Evolutionary conservation across 441 rosid species (phyloP), one percentile per base, ranked within the genome.

Genomic region (Populus trichocarpa): DNA sequence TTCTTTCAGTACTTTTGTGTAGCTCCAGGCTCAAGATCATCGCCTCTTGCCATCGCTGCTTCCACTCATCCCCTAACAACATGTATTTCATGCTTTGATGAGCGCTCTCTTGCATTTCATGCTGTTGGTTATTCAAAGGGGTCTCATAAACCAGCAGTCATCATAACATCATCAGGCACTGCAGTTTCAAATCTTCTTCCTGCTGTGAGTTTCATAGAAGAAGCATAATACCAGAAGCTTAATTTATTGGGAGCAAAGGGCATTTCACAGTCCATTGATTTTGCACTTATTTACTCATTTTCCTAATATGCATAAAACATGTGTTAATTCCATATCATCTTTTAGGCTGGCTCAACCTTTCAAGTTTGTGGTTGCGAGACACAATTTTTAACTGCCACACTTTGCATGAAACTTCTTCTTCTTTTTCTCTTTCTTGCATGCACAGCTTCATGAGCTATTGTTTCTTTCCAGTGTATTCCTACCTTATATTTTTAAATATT

Each of bases 141-240:
- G 70, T 88, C 97, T 82, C 87, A 81, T 33, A 90, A 84, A 83
- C 97, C 97, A 4, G 98, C 99, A 10, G 94, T 92, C 63, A 82
- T 96, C 77, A 90, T 96, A 86, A 94, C 98, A 67, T 87, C 99
- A 59, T 96, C 99, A 70, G 99, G 99, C 84, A 96, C 99, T 71
- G 99, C 99, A 63, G 97, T 94, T 76, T 96, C 99, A 78, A 96
- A 96, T 87, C 99, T 96, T 87, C 87, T 91, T 84, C 99, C 99
- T 71, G 98, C 99, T 85, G 99, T 96, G 79, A 96, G 99, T 86
- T 81, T 73, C 69, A 74, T 33, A 10, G 63, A 65, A 77, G 74
- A 36, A 81, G 20, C 74, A 22, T 68, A 68, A 67, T 32, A 35
- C 71, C 53, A 40, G 28, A 76, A 74, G 70, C 67, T 78, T 40